Base-by-base conservation (phyloP, 805 yeast genomes). In the Lachancea thermotolerans region DNA sequence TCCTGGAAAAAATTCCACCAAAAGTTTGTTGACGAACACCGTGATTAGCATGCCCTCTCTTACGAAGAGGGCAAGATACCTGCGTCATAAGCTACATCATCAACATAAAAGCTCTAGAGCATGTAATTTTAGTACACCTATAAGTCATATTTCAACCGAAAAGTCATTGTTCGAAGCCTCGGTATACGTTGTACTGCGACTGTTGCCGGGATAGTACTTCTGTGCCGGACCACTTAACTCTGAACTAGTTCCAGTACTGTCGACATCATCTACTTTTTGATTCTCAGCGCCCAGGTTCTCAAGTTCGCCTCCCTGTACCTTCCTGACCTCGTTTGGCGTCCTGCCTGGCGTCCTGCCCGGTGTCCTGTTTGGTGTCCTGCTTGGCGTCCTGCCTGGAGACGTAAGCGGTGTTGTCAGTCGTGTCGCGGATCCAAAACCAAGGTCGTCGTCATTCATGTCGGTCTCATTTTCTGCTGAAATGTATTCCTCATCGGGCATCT, bases 1-100 rank as follows among this genome's bases (percentile, higher is more conserved):
- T 67, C 72, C 38, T 87, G 97, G 89, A 76, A 76, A 42, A 66
- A 69, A 14, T 93, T 93, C 77, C 99, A 93, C 68, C 68, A 72
- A 37, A 65, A 71, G 37, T 93, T 93, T 62, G 78, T 85, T 66
- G 59, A 67, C 12, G 68, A 77, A 57, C 87, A 78, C 52, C 71
- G 68, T 45, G 61, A 59, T 44, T 59, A 47, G 44, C 10, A 14
- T 12, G 21, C 25, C 3, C 8, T 4, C 34, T 4, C 8, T 14
- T 12, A 31, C 34, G 4, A 6, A 35, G 25, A 7, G 25, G 27
- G 14, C 14, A 38, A 2, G 28, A 15, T 28, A 38, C 41, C 35
- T 12, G 16, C 7, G 32, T 8, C 32, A 17, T 12, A 25, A 21
- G 25, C 25, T 21, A 21, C 25, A 21, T 4, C 7, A 21, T 21